Conservation (phyloP, 768 basidiomycete species). For the Mycena olivaceomarginata region DNA sequence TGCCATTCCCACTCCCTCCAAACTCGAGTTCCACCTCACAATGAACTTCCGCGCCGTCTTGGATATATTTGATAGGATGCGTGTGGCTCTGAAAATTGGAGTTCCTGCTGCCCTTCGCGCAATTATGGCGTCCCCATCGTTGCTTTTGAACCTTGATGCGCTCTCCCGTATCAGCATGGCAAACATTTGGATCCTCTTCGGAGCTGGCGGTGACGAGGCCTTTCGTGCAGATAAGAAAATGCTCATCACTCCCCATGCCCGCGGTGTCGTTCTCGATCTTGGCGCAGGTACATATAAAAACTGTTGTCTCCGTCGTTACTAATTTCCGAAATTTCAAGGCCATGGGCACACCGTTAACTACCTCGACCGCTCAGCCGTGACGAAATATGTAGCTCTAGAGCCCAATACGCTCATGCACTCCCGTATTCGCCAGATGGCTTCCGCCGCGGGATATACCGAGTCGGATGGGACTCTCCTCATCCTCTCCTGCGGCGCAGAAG, state of each 20-base stretch:
- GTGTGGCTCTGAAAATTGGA: conserved; percentile 62
- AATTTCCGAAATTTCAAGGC: conserved; percentile 56
- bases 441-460: conserved; percentile 72
- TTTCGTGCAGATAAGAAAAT: conserved; percentile 60
- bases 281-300: conserved; percentile 72
- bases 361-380: conserved; percentile 71
- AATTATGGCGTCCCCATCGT: conserved; percentile 55
- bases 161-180: conserved; percentile 76
- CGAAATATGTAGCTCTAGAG: conserved; percentile 83
- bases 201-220: conserved; percentile 65
- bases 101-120: conserved; percentile 59
- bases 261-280: conserved; percentile 79
- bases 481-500: conserved; percentile 79
- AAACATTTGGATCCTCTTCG: conserved; percentile 73
- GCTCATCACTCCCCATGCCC: conserved; percentile 73
- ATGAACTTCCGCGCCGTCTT: conserved; percentile 28
- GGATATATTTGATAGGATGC: conserved; percentile 51
- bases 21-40: not conserved
- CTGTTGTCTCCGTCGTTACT: not conserved
- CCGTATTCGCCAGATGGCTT: conserved; percentile 69
- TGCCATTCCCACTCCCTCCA: not conserved
- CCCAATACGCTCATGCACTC: conserved; percentile 82
- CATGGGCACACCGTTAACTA: conserved; percentile 80
- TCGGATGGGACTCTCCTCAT: conserved; percentile 72
- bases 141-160: conserved; percentile 65